Evolutionary conservation across 192 early-diverging fungal genomes (phyloP).

Genomic region (Podila horticola): DNA sequence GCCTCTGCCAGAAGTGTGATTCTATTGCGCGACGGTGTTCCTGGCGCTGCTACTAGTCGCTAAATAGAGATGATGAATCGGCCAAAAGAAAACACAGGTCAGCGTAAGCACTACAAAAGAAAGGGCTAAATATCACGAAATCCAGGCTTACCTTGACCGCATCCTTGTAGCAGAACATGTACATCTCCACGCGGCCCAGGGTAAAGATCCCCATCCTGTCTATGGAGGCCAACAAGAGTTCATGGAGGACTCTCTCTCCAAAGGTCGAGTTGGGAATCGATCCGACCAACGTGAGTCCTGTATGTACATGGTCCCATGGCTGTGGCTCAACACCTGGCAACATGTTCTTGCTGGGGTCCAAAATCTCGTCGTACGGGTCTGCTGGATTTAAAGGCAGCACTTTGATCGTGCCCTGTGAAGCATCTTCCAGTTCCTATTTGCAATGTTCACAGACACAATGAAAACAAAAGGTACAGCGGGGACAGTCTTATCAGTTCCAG

Average conservation of each 20-base stretch:
- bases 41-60: constrained; percentile 22
- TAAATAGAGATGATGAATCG: not conserved
- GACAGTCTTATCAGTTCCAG: not conserved
- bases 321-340: constrained; percentile 20
- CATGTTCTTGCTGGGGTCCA: not conserved
- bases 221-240: constrained; percentile 24
- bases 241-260: constrained; percentile 28
- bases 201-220: constrained; percentile 28
- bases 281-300: constrained; percentile 29
- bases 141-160: constrained; percentile 18
- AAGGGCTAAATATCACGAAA: not conserved
- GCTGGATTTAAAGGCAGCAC: constrained; percentile 10
- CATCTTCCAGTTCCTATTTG: constrained; percentile 12
- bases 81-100: not conserved
- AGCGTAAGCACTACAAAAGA: not conserved
- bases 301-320: constrained; percentile 29
- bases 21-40: constrained; percentile 19
- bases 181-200: constrained; percentile 46
- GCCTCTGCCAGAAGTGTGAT: constrained; percentile 23
- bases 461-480: not conserved
- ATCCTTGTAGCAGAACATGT: constrained; percentile 38
- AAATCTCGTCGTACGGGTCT: constrained; percentile 24
- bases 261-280: constrained; percentile 30
- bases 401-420: constrained; percentile 26
- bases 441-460: not conserved